Evolutionary conservation across 1,139 yeast species (phyloP).

Genomic region (Wickerhamomyces sp.): DNA sequence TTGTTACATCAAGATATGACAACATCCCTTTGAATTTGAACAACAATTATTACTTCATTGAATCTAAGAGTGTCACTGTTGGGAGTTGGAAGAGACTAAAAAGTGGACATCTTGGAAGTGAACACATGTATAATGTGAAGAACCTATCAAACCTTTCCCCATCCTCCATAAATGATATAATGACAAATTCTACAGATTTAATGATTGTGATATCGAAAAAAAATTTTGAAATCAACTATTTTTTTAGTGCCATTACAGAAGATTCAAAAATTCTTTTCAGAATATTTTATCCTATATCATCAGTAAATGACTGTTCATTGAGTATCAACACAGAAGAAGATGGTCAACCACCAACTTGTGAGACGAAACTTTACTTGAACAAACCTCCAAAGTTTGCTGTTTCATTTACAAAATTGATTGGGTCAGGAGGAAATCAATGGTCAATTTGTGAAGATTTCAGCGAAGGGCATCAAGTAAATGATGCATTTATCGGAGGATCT

Average conservation of each 20-base stretch:
- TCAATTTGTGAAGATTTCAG: slow-evolving; percentile 78
- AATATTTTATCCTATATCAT: slow-evolving; percentile 55
- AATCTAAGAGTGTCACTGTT: slow-evolving; percentile 61
- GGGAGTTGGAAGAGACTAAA: slow-evolving; percentile 78
- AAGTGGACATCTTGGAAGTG: slow-evolving; percentile 46
- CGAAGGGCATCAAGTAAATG: slow-evolving; percentile 74
- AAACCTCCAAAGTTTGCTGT: slow-evolving; percentile 75
- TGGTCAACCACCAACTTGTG: slow-evolving; percentile 35
- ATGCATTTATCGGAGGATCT: slow-evolving; percentile 52
- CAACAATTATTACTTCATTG: slow-evolving; percentile 63
- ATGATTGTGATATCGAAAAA: slow-evolving; percentile 63
- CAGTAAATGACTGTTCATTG: slow-evolving; percentile 33
- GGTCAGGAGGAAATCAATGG: slow-evolving; percentile 56
- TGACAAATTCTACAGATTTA: slow-evolving; percentile 61
- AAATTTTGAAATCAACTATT: slow-evolving; percentile 67
- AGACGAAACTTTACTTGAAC: slow-evolving; percentile 45
- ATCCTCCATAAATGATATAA: slow-evolving; percentile 51
- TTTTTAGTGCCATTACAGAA: slow-evolving; percentile 65
- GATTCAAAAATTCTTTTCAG: slow-evolving; percentile 59
- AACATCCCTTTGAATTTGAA: slow-evolving; percentile 51
- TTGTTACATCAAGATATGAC: slow-evolving; percentile 26
- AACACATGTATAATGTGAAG: slow-evolving; percentile 32
- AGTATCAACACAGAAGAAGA: slow-evolving; percentile 28
- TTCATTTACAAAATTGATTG: slow-evolving; percentile 42
- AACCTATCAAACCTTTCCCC: slow-evolving; percentile 62